Evolutionary conservation across 2,329 filamentous ascomycete genomes (phyloP).

Genomic region (Phaeosphaeriaceae sp.): DNA sequence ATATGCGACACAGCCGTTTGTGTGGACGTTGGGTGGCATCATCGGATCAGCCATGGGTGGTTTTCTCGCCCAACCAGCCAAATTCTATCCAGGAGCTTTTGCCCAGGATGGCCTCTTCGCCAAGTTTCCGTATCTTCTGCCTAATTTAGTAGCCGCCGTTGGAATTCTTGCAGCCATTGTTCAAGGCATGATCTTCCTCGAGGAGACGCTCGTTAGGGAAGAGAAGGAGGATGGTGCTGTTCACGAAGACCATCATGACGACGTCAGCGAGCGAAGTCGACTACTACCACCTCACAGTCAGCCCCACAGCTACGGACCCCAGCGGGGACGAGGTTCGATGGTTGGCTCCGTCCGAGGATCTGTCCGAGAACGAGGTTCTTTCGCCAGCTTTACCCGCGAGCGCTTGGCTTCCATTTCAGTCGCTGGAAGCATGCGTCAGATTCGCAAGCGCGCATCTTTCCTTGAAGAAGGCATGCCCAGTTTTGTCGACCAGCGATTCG

Average conservation of each 20-base stretch:
- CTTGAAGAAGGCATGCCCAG: conserved; percentile 46
- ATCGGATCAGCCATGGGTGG: conserved; percentile 87
- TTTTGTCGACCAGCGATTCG: conserved; percentile 41
- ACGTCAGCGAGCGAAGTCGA: conserved; percentile 74
- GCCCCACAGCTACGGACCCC: conserved; percentile 60
- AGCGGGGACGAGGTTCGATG: conserved; percentile 36
- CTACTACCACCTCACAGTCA: conserved; percentile 43
- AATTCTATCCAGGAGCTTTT: conserved; percentile 76
- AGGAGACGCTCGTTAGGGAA: conserved; percentile 68
- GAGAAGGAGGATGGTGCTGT: conserved; percentile 45
- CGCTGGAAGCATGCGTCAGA: conserved; percentile 38
- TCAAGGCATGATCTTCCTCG: conserved; percentile 77
- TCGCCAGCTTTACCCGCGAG: conserved; percentile 31
- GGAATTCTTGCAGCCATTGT: conserved; percentile 81
- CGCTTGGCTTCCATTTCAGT: conserved; percentile 39
- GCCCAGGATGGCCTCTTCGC: conserved; percentile 74
- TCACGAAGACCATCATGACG: conserved; percentile 67
- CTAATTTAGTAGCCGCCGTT: conserved; percentile 81
- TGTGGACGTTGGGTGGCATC: conserved; percentile 90
- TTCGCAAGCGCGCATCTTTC: conserved; percentile 46
- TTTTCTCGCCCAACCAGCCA: conserved; percentile 79
- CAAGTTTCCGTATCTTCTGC: conserved; percentile 83
- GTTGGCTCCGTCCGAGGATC: conserved; percentile 33
- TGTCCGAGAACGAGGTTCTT: conserved; percentile 32
- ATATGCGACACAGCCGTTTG: conserved; percentile 91